Evolutionary conservation across 1,139 yeast genomes (phyloP), one percentile per base, ranked within the genome.

Genomic region (Sugiyamaella grinbergsii): DNA sequence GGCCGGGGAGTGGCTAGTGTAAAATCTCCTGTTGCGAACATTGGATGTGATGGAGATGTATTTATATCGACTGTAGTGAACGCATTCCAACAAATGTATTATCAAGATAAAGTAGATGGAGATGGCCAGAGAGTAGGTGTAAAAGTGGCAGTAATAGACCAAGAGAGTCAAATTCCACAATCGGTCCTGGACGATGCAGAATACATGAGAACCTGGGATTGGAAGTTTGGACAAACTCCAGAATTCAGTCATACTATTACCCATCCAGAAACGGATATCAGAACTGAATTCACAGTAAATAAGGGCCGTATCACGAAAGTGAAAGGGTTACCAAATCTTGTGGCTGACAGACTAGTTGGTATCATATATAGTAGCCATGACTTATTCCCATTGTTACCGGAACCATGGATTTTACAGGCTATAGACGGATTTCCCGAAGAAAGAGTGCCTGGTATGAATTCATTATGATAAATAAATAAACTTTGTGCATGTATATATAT

Each of bases 181-280:
- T 1, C 79, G 78, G 72, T 86, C 0, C 24, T 54, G 1, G 65
- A 73, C 1, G 73, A 73, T 0, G 77, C 79, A 2, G 62, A 67
- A 0, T 75, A 76, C 37, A 69, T 85, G 36, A 65, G 70, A 52
- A 65, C 72, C 10, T 85, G 94, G 93, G 71, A 75, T 0, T 88
- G 95, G 94, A 75, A 71, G 33, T 86, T 68, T 64, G 95, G 90
- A 0, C 75, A 77, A 34, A 83, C 95, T 0, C 95, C 95, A 0
- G 72, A 69, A 53, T 85, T 85, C 63, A 70, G 72, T 13, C 85
- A 83, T 59, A 61, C 63, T 3, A 62, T 81, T 31, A 56, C 48
- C 18, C 57, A 60, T 50, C 59, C 66, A 0, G 64, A 68, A 36
- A 60, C 62, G 31, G 74, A 70, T 1, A 61, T 76, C 37, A 53